phyloP scores from a whole-genome alignment of 176 grass and related monocot species.

The Oryza meyeriana region DNA sequence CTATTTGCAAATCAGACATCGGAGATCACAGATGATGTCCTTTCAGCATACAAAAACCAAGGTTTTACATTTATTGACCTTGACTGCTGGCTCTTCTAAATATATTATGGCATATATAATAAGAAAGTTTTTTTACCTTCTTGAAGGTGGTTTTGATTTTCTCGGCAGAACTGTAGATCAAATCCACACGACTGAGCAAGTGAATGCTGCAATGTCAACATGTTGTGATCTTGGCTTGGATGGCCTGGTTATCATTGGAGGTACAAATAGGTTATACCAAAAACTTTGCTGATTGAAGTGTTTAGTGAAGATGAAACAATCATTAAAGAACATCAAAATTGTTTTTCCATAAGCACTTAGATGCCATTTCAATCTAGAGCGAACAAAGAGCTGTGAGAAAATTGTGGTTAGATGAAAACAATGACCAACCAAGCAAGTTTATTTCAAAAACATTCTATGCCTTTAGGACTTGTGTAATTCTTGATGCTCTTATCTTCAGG shows the following conservation, averaged over 20 bases:
- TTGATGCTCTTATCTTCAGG: conserved; percentile 31
- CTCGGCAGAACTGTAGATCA: conserved; percentile 49
- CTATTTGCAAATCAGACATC: conserved; percentile 41
- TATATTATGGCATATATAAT: neutral
- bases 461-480: neutral
- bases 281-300: neutral
- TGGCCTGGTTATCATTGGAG: conserved; percentile 50
- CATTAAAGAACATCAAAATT: neutral
- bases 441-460: neutral
- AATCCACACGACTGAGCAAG: conserved; percentile 44
- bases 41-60: conserved; percentile 33
- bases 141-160: conserved; percentile 54
- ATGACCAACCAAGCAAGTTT: neutral
- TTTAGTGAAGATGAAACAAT: neutral
- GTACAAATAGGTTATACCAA: conserved; percentile 5
- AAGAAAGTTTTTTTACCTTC: neutral
- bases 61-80: neutral
- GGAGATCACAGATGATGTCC: conserved; percentile 18
- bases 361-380: neutral
- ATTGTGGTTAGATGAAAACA: neutral
- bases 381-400: too few species aligned
- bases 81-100: neutral
- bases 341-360: neutral
- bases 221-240: conserved; percentile 36
- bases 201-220: conserved; percentile 40